Evolutionary conservation across 2,329 filamentous ascomycete species (phyloP).

Genomic region (Fusarium ramigenum): DNA sequence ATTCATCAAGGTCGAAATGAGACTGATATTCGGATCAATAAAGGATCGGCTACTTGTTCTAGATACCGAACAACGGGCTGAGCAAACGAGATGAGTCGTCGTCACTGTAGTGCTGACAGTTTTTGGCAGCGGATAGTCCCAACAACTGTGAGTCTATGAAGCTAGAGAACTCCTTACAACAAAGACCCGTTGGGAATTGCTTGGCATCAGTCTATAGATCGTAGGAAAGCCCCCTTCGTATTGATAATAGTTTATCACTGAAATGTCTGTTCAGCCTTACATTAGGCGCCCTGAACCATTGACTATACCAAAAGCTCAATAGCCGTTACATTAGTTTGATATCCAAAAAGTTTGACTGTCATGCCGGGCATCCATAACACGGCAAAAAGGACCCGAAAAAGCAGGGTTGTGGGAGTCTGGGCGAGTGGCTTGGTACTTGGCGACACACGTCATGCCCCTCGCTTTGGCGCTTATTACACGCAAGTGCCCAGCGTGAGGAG

Average conservation of each 20-base stretch:
- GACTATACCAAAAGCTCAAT: neutral
- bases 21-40: conserved; percentile 26
- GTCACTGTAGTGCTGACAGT: neutral
- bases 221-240: neutral
- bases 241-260: neutral
- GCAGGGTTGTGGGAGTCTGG: conserved; percentile 42
- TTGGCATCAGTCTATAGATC: neutral
- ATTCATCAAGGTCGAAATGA: neutral
- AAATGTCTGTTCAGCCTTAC: conserved; percentile 8
- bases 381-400: conserved; percentile 39
- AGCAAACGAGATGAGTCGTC: neutral
- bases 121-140: neutral
- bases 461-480: conserved; percentile 35
- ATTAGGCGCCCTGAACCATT: neutral
- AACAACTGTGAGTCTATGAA: neutral
- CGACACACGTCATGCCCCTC: conserved; percentile 46
- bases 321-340: neutral
- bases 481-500: conserved; percentile 18
- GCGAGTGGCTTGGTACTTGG: conserved; percentile 46
- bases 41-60: neutral
- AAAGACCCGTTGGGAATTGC: neutral
- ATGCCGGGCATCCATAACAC: conserved; percentile 25
- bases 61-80: neutral
- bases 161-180: neutral
- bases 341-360: conserved; percentile 1